A percentile compares a stretch with the other conserved stretches of the same genome.
phyloP scores from a whole-genome alignment of 306 rosid species.

The Cyamopsis tetragonoloba region DNA sequence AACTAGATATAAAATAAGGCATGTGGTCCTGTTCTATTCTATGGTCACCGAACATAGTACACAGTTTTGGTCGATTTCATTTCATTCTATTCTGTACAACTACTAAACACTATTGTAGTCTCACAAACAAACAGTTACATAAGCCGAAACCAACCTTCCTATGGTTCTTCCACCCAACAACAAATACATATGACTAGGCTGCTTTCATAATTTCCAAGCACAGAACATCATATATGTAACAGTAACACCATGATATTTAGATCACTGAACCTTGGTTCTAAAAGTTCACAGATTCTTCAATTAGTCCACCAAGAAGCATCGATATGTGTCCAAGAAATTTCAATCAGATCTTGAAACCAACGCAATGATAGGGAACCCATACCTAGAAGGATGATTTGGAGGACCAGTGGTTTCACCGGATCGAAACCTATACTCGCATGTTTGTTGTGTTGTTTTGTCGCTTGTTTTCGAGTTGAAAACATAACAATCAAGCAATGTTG shows the following conservation, averaged over 20 bases:
- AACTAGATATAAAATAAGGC: too few species aligned
- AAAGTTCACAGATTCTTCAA: background rate
- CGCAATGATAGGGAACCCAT: conserved; percentile 24
- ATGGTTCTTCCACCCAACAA: background rate
- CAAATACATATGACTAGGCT: too few species aligned
- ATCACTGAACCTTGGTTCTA: background rate
- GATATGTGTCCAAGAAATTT: background rate
- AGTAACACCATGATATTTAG: background rate
- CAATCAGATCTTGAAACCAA: background rate
- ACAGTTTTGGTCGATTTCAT: too few species aligned
- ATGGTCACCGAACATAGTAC: too few species aligned
- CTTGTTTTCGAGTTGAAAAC: conserved; percentile 45
- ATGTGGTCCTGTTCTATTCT: too few species aligned
- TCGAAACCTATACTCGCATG: conserved; percentile 31
- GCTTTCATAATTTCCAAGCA: background rate
- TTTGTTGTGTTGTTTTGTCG: conserved; percentile 32
- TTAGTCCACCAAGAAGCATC: background rate
- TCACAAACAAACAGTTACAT: background rate
- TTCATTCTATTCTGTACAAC: too few species aligned
- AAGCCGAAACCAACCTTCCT: background rate
- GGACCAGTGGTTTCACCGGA: conserved; percentile 42
- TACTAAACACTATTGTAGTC: conserved; percentile 15
- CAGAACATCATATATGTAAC: background rate
- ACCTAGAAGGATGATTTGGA: conserved; percentile 45
- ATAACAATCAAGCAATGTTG: background rate